A percentile compares a stretch with the other conserved stretches of the same genome.
phyloP scores from a whole-genome alignment of 1,139 yeast genomes.

The Magnusiomyces tetraspermus region DNA sequence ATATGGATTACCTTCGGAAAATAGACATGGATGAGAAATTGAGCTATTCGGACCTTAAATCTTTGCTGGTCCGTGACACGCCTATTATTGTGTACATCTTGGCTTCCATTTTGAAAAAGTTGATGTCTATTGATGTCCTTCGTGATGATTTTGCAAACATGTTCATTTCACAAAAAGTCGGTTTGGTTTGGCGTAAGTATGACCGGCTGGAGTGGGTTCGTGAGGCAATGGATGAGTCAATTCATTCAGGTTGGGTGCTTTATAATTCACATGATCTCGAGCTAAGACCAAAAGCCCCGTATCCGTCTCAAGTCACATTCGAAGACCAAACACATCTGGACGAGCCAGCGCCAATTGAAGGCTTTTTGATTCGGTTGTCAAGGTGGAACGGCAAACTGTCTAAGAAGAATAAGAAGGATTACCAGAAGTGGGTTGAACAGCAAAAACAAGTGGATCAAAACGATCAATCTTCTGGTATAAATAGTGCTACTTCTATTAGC shows the following conservation, averaged over 20 bases:
- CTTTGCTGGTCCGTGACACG: slow-evolving; percentile 19
- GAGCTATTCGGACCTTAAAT: slow-evolving; percentile 10
- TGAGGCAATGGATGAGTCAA: slow-evolving; percentile 43
- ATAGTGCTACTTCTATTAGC: slow-evolving; percentile 24
- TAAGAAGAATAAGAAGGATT: slow-evolving; percentile 22
- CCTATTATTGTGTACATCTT: slow-evolving; percentile 23
- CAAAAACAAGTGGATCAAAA: neutral
- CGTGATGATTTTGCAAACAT: slow-evolving; percentile 21
- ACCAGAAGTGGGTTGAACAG: slow-evolving; percentile 7
- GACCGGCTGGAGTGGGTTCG: slow-evolving; percentile 72
- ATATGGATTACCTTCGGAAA: neutral
- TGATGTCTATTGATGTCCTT: slow-evolving; percentile 23
- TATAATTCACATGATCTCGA: slow-evolving; percentile 44
- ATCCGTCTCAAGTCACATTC: slow-evolving; percentile 32
- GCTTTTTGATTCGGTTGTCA: slow-evolving; percentile 55
- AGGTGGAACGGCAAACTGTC: slow-evolving; percentile 40
- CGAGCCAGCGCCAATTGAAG: slow-evolving; percentile 69
- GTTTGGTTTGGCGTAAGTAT: slow-evolving; percentile 55
- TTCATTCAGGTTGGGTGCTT: slow-evolving; percentile 40
- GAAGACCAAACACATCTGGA: slow-evolving; percentile 19
- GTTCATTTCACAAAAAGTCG: slow-evolving; percentile 33
- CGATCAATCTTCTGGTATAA: neutral
- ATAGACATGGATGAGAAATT: slow-evolving; percentile 17
- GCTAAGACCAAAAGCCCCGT: slow-evolving; percentile 44
- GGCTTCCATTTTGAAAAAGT: slow-evolving; percentile 25